Conservation (phyloP, 2,329 filamentous ascomycete genomes). For the Cladophialophora carrionii region DNA sequence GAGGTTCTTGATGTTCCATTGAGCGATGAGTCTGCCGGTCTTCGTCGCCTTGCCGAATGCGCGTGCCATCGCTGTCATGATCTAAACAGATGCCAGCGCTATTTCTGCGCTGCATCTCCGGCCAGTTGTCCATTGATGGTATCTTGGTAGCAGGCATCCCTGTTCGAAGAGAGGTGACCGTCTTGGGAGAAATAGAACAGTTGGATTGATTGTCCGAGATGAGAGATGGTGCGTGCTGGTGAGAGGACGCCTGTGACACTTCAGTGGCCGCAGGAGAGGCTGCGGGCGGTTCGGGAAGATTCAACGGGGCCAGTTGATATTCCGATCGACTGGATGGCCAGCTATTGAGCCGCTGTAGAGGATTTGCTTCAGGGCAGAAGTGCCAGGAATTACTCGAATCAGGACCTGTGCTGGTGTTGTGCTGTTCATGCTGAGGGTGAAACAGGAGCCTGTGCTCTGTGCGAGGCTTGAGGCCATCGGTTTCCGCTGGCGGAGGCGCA, state of each 20-base stretch:
- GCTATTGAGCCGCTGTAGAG: constrained; percentile 1
- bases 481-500: neutral
- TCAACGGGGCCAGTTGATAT: constrained; percentile 24
- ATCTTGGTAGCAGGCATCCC: constrained; percentile 48
- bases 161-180: constrained; percentile 48
- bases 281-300: constrained; percentile 60
- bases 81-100: constrained; percentile 11
- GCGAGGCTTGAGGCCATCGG: neutral
- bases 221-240: constrained; percentile 68
- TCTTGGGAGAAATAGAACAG: constrained; percentile 63
- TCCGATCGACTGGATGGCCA: constrained; percentile 17
- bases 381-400: constrained; percentile 4
- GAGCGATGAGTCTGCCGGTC: neutral
- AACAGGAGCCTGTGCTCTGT: neutral
- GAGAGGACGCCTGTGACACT: constrained; percentile 60
- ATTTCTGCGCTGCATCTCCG: constrained; percentile 14
- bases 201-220: constrained; percentile 70
- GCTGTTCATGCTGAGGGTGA: constrained; percentile 4
- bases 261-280: constrained; percentile 68
- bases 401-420: neutral
- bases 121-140: constrained; percentile 23
- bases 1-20: neutral
- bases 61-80: neutral
- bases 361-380: neutral
- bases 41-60: neutral